These are phyloP conservation scores for Aspergillus nidulans DNA, from an alignment of 495 filamentous ascomycete species.

Conservation along the genomic window DNA sequence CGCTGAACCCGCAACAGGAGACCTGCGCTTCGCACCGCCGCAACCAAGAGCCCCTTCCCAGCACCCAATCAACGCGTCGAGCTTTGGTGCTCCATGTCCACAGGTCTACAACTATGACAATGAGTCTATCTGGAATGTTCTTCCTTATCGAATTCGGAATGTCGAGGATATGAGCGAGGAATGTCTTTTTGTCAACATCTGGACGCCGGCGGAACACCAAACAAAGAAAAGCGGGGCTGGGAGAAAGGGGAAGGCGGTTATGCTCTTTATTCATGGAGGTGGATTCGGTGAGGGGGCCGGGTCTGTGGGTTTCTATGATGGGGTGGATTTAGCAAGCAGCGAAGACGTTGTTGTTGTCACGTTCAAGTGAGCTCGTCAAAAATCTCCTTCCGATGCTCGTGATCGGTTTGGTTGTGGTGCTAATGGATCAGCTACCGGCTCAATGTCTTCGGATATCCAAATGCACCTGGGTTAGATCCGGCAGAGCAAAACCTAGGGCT, in stretches of 20 bases:
- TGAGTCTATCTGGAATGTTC: background rate
- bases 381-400: background rate
- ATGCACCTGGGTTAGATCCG: slow-evolving; percentile 18
- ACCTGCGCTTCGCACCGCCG: slow-evolving; percentile 20
- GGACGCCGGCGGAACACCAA: slow-evolving; percentile 24
- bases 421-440: slow-evolving; percentile 25
- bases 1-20: slow-evolving; percentile 22
- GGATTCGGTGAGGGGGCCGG: slow-evolving; percentile 27
- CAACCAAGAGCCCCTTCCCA: background rate
- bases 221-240: too few relatives aligned
- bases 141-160: background rate
- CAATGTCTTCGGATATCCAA: slow-evolving; percentile 35
- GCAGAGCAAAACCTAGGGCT: slow-evolving; percentile 28
- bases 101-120: background rate
- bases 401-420: background rate
- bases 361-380: slow-evolving; percentile 17
- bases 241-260: slow-evolving; percentile 5
- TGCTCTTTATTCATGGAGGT: slow-evolving; percentile 24
- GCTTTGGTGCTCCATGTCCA: slow-evolving; percentile 12
- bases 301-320: slow-evolving; percentile 35
- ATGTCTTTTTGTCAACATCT: slow-evolving; percentile 52
- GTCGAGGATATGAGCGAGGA: slow-evolving; percentile 35
- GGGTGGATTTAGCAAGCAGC: slow-evolving; percentile 28
- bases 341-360: slow-evolving; percentile 35
- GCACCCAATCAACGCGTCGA: slow-evolving; percentile 6